Percentiles rank a stretch among this genome's conserved stretches.
Conservation (phyloP, 495 filamentous ascomycete species). For the Pyrenula aspistea region DNA sequence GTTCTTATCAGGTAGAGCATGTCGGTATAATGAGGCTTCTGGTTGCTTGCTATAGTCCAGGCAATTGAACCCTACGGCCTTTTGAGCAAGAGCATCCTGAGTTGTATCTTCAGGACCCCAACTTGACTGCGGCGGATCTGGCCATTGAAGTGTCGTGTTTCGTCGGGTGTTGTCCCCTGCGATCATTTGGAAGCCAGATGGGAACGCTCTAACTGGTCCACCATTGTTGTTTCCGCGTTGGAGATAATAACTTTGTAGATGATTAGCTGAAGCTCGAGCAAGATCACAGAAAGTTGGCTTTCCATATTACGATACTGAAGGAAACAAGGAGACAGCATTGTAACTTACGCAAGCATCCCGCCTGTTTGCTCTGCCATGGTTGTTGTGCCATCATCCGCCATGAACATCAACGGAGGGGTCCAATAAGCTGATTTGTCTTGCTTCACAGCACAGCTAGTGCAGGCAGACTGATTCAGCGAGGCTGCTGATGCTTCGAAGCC, state of each 20-base stretch:
- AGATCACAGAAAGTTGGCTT: no score
- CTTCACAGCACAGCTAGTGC: conserved; percentile 45
- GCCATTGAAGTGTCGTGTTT: conserved; percentile 57
- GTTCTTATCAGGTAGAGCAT: conserved; percentile 66
- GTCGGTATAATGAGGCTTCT: conserved; percentile 66
- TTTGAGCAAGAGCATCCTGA: conserved; percentile 60
- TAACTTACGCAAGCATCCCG: conserved; percentile 43
- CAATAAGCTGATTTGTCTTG: conserved; percentile 54
- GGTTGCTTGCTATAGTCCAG: conserved; percentile 53
- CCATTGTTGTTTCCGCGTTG: conserved; percentile 46
- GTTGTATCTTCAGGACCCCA: conserved; percentile 50
- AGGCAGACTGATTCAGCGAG: conserved; percentile 30
- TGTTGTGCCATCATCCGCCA: conserved; percentile 40
- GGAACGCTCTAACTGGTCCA: conserved; percentile 74
- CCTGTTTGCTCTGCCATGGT: conserved; percentile 40
- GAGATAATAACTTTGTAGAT: conserved; percentile 57
- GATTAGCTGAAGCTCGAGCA: no score
- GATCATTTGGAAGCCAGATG: conserved; percentile 70
- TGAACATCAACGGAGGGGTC: conserved; percentile 47
- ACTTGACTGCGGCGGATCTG: conserved; percentile 59
- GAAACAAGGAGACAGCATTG: not conserved
- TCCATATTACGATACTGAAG: no score
- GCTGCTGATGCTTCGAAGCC: conserved; percentile 26
- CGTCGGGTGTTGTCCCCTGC: conserved; percentile 60
- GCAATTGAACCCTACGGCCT: conserved; percentile 88